A percentile compares a stretch with the other conserved stretches of the same genome.
Evolutionary conservation across 139 green algal species (phyloP).

Genomic region (Coccomyxa sp.): DNA sequence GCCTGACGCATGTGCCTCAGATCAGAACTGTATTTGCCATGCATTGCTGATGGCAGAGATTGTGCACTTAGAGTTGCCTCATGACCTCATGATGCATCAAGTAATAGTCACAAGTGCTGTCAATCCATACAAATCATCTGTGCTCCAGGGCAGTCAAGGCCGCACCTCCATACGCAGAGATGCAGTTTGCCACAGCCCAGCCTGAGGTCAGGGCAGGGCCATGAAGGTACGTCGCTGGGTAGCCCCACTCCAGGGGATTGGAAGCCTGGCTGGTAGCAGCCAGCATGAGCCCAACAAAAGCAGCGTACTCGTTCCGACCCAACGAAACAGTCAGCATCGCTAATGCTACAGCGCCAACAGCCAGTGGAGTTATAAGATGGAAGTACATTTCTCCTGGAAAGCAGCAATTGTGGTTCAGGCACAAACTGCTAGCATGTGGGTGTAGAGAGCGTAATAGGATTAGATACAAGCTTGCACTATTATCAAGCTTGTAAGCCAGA

Average conservation of each 20-base stretch:
- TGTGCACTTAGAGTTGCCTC: too few species aligned
- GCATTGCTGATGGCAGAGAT: too few species aligned
- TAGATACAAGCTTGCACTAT: background rate
- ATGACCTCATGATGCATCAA: too few species aligned
- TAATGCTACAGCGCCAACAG: background rate
- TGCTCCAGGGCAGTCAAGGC: too few species aligned
- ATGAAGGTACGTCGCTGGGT: constrained; percentile 10
- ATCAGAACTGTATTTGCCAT: too few species aligned
- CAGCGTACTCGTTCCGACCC: background rate
- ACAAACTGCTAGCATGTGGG: background rate
- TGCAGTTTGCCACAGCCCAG: constrained; percentile 10
- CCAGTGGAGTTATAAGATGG: constrained; percentile 1
- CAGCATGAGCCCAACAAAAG: constrained; percentile 7
- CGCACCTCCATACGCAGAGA: constrained; percentile 10
- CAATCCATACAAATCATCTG: too few species aligned
- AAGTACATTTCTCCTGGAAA: constrained; percentile 10
- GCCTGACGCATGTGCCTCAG: too few species aligned
- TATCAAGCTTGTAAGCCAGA: background rate
- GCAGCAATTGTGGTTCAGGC: background rate
- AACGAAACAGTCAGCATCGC: constrained; percentile 3
- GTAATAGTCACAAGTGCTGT: too few species aligned
- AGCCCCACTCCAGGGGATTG: constrained; percentile 13
- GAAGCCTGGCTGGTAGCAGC: constrained; percentile 7
- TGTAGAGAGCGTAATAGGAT: background rate
- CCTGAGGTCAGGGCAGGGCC: background rate